Percentiles rank a stretch among this genome's conserved stretches.
Conservation (phyloP, 768 basidiomycete species). For the Leucosporidium scottii region DNA sequence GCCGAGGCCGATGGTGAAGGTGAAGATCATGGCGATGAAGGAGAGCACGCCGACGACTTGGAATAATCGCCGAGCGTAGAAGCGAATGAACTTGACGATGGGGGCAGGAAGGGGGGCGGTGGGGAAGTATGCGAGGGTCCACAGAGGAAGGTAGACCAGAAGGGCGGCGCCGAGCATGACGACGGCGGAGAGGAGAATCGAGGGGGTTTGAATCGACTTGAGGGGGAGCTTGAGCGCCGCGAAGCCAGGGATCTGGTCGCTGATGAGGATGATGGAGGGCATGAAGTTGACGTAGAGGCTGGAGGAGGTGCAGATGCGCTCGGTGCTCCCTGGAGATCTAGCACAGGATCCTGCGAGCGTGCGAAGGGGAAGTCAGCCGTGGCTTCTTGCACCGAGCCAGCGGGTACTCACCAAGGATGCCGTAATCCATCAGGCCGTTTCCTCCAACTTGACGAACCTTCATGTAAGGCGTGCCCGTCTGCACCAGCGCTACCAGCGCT, state of each 20-base stretch:
- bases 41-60: slow-evolving; percentile 4
- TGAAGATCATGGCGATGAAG: slow-evolving; percentile 14
- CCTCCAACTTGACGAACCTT: slow-evolving; percentile 6
- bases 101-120: background rate
- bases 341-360: slow-evolving; percentile 22
- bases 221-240: slow-evolving; percentile 21
- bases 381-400: background rate
- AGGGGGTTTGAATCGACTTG: slow-evolving; percentile 11
- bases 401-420: slow-evolving; percentile 17
- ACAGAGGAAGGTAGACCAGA: slow-evolving; percentile 26
- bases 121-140: slow-evolving; percentile 33
- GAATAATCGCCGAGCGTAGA: slow-evolving; percentile 7
- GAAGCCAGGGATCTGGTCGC: slow-evolving; percentile 16
- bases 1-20: slow-evolving; percentile 27
- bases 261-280: slow-evolving; percentile 10
- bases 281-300: slow-evolving; percentile 7
- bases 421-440: slow-evolving; percentile 15
- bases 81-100: slow-evolving; percentile 15
- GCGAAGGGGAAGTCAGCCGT: background rate
- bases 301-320: background rate
- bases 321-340: background rate
- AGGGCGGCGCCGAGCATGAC: slow-evolving; percentile 7
- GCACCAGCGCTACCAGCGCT: background rate
- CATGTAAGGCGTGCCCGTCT: slow-evolving; percentile 1
- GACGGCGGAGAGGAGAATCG: slow-evolving; percentile 18